Percentiles rank a stretch among this genome's conserved stretches.
phyloP scores from a whole-genome alignment of 495 filamentous ascomycete species.

The Trichodelitschia bisporula region DNA sequence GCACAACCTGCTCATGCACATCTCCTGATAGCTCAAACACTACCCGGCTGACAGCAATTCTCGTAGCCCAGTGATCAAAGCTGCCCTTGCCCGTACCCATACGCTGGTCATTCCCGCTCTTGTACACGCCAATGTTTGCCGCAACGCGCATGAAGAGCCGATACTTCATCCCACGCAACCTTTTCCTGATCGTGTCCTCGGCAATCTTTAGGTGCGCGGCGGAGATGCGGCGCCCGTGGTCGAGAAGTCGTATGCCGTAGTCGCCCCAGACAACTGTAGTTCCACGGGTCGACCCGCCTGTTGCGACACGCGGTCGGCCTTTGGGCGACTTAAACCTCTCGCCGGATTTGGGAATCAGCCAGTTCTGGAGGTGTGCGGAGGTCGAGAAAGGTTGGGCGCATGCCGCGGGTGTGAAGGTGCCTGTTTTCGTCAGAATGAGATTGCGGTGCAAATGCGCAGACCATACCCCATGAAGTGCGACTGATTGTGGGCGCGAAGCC shows the following conservation, averaged over 20 bases:
- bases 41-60: conserved; percentile 67
- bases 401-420: too few species aligned
- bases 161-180: conserved; percentile 79
- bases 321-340: conserved; percentile 73
- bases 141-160: conserved; percentile 71
- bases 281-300: conserved; percentile 71
- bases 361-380: conserved; percentile 35
- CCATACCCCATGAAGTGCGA: too few species aligned
- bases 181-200: conserved; percentile 73
- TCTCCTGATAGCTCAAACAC: conserved; percentile 81
- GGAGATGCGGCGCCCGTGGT: conserved; percentile 77
- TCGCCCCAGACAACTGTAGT: conserved; percentile 95
- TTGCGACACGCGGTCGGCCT: conserved; percentile 66
- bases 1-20: conserved; percentile 79
- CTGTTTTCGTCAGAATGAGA: too few species aligned
- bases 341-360: conserved; percentile 55
- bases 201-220: conserved; percentile 69
- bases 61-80: conserved; percentile 87
- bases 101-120: conserved; percentile 76
- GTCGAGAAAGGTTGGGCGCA: conserved; percentile 53
- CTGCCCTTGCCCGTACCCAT: conserved; percentile 98
- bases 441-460: too few species aligned
- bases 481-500: too few species aligned
- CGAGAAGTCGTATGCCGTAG: conserved; percentile 79
- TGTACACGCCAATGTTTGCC: conserved; percentile 85